Base-by-base conservation (phyloP, 2,329 filamentous ascomycete species). In the Teratosphaeria nubilosa region DNA sequence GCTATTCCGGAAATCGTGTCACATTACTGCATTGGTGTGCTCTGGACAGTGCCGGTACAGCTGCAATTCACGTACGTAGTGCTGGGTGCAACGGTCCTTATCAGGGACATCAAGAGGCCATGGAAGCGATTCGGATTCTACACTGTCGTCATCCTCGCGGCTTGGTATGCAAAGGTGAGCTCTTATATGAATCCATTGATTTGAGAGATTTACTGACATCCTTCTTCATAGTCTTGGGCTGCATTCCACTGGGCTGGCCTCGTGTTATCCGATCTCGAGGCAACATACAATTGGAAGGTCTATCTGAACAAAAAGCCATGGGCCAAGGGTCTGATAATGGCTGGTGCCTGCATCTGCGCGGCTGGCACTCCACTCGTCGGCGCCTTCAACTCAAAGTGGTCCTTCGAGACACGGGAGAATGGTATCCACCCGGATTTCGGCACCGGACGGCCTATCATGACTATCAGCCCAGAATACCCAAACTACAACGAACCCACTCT, bases 1-100 rank as follows among this genome's bases (percentile, higher is more conserved):
- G 75, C 75, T 1, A 73, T 74, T 6, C 76, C 76, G 0, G 72
- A 75, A 55, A 74, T 78, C 51, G 76, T 74, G 1, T 72, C 70
- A 63, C 73, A 78, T 61, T 78, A 75, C 66, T 78, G 76, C 58
- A 77, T 76, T 0, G 76, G 76, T 64, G 75, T 78, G 1, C 69
- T 78, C 1, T 78, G 76, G 76, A 77, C 75, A 9, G 54, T 56
- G 24, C 75, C 76, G 0, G 75, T 78, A 1, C 75, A 77, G 61
- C 67, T 78, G 1, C 76, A 78, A 64, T 75, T 73, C 24, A 70
- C 75, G 3, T 78, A 76, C 73, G 64, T 73, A 9, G 70, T 75
- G 1, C 65, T 78, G 2, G 64, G 74, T 10, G 75, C 69, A 24
- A 67, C 70, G 3, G 69, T 78, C 31, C 66, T 78, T 11, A 69